Evolutionary conservation across 176 grass and related monocot genomes (phyloP).

Genomic region (Bromus sterilis): DNA sequence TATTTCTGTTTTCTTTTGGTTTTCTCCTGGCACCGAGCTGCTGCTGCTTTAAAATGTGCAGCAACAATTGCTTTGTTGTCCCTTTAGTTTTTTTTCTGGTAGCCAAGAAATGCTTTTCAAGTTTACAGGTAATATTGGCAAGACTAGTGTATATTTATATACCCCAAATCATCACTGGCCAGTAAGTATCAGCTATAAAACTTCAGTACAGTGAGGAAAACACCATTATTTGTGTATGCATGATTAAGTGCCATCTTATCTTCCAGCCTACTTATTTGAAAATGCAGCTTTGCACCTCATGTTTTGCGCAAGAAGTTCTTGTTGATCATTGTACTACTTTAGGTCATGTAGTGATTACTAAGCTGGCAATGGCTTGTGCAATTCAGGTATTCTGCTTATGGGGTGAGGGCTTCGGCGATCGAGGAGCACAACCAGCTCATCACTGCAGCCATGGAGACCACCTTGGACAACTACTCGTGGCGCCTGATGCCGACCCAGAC

Average conservation of each 20-base stretch:
- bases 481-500: conserved; percentile 38
- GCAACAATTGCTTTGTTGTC: neutral
- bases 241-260: neutral
- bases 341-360: neutral
- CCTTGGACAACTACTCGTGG: conserved; percentile 36
- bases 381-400: conserved; percentile 44
- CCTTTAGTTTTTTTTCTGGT: neutral
- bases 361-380: neutral
- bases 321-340: neutral
- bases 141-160: neutral
- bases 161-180: neutral
- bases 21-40: neutral
- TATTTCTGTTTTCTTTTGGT: neutral
- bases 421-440: conserved; percentile 50
- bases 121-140: neutral
- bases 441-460: conserved; percentile 20
- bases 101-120: neutral
- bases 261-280: neutral
- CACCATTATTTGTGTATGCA: neutral
- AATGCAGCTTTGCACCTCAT: neutral
- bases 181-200: neutral
- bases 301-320: neutral
- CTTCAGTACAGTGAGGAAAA: neutral
- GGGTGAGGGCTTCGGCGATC: conserved; percentile 10
- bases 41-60: neutral